Percentiles rank a stretch among this genome's conserved stretches.
phyloP scores from a whole-genome alignment of 208 protist species.

The Herpetomonas samuelpessoai region DNA sequence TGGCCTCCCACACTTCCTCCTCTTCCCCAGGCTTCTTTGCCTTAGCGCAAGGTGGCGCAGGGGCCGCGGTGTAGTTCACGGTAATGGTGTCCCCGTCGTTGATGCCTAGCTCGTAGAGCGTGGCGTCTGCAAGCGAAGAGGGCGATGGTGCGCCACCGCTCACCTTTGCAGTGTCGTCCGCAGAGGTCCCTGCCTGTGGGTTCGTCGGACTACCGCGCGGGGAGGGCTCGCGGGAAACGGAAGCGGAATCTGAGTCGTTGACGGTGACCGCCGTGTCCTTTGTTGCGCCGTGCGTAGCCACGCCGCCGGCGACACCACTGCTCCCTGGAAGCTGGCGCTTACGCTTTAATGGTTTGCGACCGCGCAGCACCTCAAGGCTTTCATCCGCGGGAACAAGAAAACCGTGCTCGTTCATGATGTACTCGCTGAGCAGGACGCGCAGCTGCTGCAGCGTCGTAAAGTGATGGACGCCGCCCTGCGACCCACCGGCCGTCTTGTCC shows the following conservation, averaged over 20 bases:
- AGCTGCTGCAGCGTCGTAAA: constrained; percentile 62
- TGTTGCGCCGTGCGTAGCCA: neutral
- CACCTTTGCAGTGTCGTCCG: neutral
- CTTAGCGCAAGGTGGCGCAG: constrained; percentile 28
- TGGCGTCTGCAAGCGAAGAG: constrained; percentile 30
- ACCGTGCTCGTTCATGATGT: constrained; percentile 46
- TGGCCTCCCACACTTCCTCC: constrained; percentile 57
- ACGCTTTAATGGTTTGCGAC: constrained; percentile 52
- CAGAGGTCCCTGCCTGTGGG: neutral
- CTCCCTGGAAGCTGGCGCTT: neutral
- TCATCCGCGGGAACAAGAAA: constrained; percentile 42
- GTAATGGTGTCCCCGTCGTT: constrained; percentile 58
- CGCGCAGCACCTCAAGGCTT: constrained; percentile 43
- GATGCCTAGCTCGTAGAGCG: constrained; percentile 69
- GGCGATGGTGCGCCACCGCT: neutral
- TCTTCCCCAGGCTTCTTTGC: neutral
- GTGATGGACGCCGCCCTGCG: constrained; percentile 32
- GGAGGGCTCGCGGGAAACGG: neutral
- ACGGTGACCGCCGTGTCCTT: neutral
- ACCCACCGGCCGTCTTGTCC: neutral
- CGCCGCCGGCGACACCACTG: neutral
- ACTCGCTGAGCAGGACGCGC: constrained; percentile 37
- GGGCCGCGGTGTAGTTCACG: constrained; percentile 50
- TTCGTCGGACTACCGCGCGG: too few relatives aligned
- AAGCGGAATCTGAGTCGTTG: neutral